These are phyloP conservation scores for Serendipita sp. DNA, from an alignment of 1,284 basidiomycete genomes.

Conservation along the genomic window DNA sequence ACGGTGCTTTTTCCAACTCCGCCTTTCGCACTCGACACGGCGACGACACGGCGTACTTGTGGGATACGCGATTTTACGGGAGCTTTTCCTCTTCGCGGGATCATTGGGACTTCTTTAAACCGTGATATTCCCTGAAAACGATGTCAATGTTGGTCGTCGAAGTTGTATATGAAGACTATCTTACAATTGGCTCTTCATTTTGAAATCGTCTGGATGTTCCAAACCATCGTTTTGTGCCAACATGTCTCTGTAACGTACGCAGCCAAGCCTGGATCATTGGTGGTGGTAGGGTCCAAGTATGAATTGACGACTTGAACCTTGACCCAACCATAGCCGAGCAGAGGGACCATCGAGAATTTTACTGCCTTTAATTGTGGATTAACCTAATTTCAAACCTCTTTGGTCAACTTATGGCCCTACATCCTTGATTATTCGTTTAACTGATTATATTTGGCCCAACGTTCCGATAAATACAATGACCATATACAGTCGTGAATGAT, in stretches of 20 bases:
- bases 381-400: no score
- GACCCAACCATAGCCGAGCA: no score
- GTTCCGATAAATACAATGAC: no score
- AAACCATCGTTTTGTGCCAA: not conserved
- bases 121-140: not conserved
- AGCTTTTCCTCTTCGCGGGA: not conserved
- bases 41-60: slow-evolving; percentile 47
- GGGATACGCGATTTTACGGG: slow-evolving; percentile 29
- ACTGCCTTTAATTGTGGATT: no score
- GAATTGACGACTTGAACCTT: no score
- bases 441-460: no score
- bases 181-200: not conserved
- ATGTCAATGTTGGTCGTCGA: not conserved
- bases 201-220: not conserved
- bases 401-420: no score
- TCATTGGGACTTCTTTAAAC: not conserved
- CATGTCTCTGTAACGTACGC: not conserved
- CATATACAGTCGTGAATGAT: no score
- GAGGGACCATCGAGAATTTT: no score
- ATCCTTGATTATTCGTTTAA: no score
- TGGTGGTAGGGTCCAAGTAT: not conserved
- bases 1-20: slow-evolving; percentile 96
- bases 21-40: slow-evolving; percentile 89
- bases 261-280: not conserved
- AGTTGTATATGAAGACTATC: not conserved